Conservation (phyloP, 1,284 basidiomycete species). For the Entoloma clypeatum region DNA sequence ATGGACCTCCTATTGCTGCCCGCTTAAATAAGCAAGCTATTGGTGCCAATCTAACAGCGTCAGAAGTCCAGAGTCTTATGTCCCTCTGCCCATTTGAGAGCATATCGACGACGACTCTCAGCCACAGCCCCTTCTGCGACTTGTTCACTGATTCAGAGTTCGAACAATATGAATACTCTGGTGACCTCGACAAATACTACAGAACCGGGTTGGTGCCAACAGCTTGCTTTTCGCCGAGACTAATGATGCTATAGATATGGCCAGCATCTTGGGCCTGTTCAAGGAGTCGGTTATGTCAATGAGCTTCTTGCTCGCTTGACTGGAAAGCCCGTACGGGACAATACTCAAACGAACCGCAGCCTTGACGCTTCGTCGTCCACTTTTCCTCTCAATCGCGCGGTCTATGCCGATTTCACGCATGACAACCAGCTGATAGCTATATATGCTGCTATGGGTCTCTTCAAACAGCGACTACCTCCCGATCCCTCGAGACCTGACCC, state of each 20-base stretch:
- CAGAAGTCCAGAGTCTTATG: constrained; percentile 62
- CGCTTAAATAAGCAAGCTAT: constrained; percentile 64
- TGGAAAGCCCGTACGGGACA: constrained; percentile 53
- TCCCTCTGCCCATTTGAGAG: constrained; percentile 79
- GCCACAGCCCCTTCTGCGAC: constrained; percentile 64
- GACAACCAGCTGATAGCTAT: constrained; percentile 81
- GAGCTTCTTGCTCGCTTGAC: constrained; percentile 82
- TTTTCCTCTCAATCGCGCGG: constrained; percentile 66
- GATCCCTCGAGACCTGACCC: constrained; percentile 40
- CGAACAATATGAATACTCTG: constrained; percentile 61
- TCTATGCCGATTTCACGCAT: constrained; percentile 80
- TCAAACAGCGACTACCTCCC: constrained; percentile 38
- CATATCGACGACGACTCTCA: constrained; percentile 42
- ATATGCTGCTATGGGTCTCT: constrained; percentile 70
- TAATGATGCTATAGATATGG: constrained; percentile 48
- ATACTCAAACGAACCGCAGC: constrained; percentile 78
- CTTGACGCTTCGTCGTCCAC: constrained; percentile 61
- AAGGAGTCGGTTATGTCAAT: constrained; percentile 81
- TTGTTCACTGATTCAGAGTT: constrained; percentile 62
- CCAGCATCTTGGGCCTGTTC: constrained; percentile 61
- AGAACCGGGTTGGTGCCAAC: constrained; percentile 53
- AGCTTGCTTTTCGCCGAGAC: constrained; percentile 1
- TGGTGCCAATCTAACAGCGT: constrained; percentile 53
- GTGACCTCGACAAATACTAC: constrained; percentile 79
- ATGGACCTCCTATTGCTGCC: constrained; percentile 51